Evolutionary conservation across 139 green algal genomes (phyloP), one percentile per base, ranked within the genome.

Genomic region (Desmodesmus armatus): DNA sequence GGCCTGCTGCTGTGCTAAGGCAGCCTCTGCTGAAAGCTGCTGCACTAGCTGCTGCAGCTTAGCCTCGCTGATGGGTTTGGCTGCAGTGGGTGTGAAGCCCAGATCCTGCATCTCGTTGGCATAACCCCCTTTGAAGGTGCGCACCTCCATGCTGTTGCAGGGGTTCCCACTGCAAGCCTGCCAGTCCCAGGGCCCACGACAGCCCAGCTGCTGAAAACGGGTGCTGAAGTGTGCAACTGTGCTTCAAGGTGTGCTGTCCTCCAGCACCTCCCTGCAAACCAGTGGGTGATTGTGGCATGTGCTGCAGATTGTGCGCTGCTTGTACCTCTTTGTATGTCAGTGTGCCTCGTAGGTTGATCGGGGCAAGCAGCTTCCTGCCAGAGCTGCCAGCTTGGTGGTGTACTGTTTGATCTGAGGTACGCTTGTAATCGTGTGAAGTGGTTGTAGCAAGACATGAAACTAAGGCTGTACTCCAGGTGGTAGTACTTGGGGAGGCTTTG

Each of bases 1-100:
- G 47, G 47, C 11, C 44, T 80, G 72, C 53, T 71, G 53, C 53
- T 73, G 37, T 25, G 53, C 72, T 35, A 55, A 53, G 55, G 43
- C 33, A 31, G 76, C 76, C 58, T 82, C 76, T 3, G 53, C 53
- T 29, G 31, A 3, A 3, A 82, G 76, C 55, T 23, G 9, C 2
- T n/a, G 9, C 35, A 82, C 76, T 27, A 82, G 37, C 76, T 60
- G 55, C 76, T 82, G 76, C 76, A 73, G 76, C 39, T 82, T 82
- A 37, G 35, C 17, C 9, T 72, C 37, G 27, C 33, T 70, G 25
- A 82, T 70, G 17, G 76, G 76, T n/a, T 71, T 70, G 37, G 55
- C 76, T 41, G 76, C 44, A 3, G 53, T 53, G 5, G 76, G 55
- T 7, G 53, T 66, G 27, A 47, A 82, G 11, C 76, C 76, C 0